These are phyloP conservation scores for Phlegmacium glaucopus DNA, from an alignment of 768 basidiomycete species.

Conservation along the genomic window DNA sequence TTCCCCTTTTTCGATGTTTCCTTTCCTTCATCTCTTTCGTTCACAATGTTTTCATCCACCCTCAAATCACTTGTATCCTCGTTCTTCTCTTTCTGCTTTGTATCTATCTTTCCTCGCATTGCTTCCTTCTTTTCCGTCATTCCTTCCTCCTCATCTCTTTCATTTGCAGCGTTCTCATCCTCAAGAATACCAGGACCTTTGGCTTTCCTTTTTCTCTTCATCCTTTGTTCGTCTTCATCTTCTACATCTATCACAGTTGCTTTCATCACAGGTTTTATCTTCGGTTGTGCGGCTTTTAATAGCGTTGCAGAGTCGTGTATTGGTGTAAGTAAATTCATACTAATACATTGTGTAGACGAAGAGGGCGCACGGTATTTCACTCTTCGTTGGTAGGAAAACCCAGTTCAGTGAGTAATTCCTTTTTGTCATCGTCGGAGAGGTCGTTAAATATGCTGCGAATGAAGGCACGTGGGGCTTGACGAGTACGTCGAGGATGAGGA, in stretches of 20 bases:
- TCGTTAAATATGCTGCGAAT: neutral
- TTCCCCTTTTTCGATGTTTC: too few species aligned
- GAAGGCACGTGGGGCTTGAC: neutral
- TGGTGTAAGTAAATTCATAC: neutral
- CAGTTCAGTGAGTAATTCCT: neutral
- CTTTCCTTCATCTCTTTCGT: too few species aligned
- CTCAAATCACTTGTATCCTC: too few species aligned
- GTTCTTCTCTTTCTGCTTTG: too few species aligned
- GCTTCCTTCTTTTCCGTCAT: too few species aligned
- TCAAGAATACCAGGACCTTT: too few species aligned
- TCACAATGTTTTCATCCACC: too few species aligned
- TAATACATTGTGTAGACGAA: conserved; percentile 2
- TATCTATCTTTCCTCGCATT: too few species aligned
- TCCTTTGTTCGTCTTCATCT: neutral
- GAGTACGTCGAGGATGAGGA: neutral
- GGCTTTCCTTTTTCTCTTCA: neutral
- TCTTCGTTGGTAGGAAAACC: conserved; percentile 3
- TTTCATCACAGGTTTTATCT: neutral
- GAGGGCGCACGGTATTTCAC: conserved; percentile 4
- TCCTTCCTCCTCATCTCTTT: too few species aligned
- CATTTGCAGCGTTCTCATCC: too few species aligned
- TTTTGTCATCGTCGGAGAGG: neutral
- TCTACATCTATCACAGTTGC: neutral
- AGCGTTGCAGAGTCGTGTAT: neutral
- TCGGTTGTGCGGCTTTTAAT: neutral